Conservation (phyloP, 169 alveolate genomes). For the Perkinsus marinus region DNA sequence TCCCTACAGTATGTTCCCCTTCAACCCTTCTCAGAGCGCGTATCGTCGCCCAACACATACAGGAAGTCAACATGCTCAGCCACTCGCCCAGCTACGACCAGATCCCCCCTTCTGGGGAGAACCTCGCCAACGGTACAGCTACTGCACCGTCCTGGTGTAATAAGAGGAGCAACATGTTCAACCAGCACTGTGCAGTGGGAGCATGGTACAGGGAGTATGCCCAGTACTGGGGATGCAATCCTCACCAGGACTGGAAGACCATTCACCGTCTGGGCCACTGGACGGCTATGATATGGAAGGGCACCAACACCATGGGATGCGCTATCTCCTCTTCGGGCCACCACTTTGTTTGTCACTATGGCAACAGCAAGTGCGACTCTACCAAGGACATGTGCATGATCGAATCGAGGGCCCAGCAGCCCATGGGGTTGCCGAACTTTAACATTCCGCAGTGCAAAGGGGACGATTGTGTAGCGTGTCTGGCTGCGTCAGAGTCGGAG, state of each 20-base stretch:
- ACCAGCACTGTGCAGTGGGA: not conserved
- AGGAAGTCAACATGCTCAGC: not conserved
- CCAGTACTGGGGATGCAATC: not conserved
- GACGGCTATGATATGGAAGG: not conserved
- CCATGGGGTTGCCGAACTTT: not conserved
- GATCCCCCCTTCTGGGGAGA: not conserved
- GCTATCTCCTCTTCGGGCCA: not conserved
- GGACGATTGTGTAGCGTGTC: not conserved
- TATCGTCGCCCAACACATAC: not conserved
- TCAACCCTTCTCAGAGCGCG: not conserved
- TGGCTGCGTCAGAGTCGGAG: not conserved
- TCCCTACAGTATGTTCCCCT: not conserved
- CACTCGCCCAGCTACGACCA: not conserved
- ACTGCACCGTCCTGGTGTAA: not conserved
- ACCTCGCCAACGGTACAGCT: not conserved
- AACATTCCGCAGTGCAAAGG: not conserved
- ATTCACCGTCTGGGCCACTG: not conserved
- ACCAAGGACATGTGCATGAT: not conserved
- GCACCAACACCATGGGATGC: not conserved
- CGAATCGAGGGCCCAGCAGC: not conserved
- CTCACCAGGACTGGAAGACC: not conserved
- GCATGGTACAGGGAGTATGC: not conserved
- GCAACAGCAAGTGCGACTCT: not conserved
- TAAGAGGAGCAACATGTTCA: not conserved
- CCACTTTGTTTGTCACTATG: not conserved